phyloP scores from a whole-genome alignment of 306 rosid species.

The Medicago lupulina region DNA sequence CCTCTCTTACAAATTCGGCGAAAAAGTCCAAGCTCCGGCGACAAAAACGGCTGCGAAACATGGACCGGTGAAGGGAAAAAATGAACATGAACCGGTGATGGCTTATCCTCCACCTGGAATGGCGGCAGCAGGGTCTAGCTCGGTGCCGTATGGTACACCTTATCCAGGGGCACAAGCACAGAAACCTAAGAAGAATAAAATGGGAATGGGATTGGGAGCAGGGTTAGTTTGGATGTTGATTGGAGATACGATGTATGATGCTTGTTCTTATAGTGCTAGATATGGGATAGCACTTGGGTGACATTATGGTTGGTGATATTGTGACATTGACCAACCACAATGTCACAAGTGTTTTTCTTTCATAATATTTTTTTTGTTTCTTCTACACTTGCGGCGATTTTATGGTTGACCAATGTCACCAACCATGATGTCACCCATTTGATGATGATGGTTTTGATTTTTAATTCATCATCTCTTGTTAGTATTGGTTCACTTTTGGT shows the following conservation, averaged over 20 bases:
- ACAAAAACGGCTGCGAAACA: neutral
- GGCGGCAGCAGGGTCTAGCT: conserved; percentile 41
- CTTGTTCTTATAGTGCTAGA: conserved; percentile 44
- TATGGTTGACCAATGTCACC: no score
- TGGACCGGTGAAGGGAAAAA: conserved; percentile 7
- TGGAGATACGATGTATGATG: conserved; percentile 80
- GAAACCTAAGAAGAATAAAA: conserved; percentile 54
- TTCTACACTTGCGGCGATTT: neutral
- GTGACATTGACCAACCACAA: no score
- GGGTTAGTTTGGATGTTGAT: conserved; percentile 82
- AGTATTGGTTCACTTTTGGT: neutral
- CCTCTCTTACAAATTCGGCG: conserved; percentile 56
- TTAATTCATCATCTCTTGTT: neutral
- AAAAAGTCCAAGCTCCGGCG: neutral
- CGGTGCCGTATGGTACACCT: conserved; percentile 30
- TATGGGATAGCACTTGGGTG: no score
- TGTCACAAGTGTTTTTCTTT: no score
- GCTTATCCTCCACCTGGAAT: conserved; percentile 33
- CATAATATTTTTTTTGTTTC: no score
- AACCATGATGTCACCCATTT: no score
- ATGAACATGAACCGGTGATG: conserved; percentile 42
- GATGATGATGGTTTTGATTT: conserved; percentile 43
- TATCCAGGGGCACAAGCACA: conserved; percentile 39
- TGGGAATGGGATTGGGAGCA: conserved; percentile 80
- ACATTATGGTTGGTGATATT: no score